phyloP scores from a whole-genome alignment of 768 basidiomycete species.

The Boletus bicolor region DNA sequence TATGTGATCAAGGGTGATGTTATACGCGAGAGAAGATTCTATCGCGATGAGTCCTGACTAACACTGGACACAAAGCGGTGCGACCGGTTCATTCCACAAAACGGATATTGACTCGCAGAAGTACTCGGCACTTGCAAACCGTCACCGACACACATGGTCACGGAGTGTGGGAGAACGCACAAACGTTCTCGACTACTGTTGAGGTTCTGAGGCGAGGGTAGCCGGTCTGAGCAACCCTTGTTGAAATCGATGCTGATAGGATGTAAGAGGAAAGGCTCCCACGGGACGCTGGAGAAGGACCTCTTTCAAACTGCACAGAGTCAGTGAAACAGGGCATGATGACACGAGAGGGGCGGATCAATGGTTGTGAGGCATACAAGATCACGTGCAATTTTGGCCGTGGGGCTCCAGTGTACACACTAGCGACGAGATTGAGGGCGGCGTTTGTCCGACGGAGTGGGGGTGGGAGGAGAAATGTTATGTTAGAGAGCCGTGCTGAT shows the following conservation, averaged over 20 bases:
- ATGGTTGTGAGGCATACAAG: background rate
- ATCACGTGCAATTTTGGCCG: background rate
- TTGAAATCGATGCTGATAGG: background rate
- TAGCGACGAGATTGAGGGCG: background rate
- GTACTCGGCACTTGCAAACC: background rate
- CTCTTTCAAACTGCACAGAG: background rate
- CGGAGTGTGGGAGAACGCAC: background rate
- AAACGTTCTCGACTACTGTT: background rate
- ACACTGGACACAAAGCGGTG: background rate
- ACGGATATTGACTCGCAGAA: slow-evolving; percentile 5
- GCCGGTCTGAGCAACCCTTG: slow-evolving; percentile 5
- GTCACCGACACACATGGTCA: background rate
- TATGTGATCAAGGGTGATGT: slow-evolving; percentile 15
- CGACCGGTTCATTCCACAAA: background rate
- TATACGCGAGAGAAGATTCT: slow-evolving; percentile 11
- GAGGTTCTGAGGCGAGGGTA: background rate
- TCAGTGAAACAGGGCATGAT: background rate
- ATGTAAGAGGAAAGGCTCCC: background rate
- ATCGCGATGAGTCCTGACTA: background rate
- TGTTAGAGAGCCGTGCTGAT: background rate
- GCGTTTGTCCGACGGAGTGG: background rate
- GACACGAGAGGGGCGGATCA: background rate
- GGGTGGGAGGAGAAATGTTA: no score
- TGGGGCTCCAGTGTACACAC: background rate
- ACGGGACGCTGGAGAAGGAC: slow-evolving; percentile 6